phyloP scores from a whole-genome alignment of 2,329 filamentous ascomycete species.

The Colletotrichum truncatum region DNA sequence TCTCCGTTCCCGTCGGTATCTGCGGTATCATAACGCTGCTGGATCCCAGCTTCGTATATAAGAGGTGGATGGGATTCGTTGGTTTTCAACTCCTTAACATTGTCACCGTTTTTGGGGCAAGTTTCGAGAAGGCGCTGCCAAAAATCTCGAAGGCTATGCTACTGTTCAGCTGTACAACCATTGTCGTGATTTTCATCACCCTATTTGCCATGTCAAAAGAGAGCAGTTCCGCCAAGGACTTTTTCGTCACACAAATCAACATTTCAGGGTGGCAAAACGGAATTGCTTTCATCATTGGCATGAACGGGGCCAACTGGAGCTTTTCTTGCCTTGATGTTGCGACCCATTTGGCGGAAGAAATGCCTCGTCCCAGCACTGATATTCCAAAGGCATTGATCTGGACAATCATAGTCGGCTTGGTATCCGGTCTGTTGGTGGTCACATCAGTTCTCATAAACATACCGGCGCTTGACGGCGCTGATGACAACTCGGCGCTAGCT shows the following conservation, averaged over 20 bases:
- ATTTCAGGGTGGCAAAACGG: constrained; percentile 37
- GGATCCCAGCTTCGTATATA: constrained; percentile 35
- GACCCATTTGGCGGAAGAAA: constrained; percentile 40
- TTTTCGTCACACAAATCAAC: constrained; percentile 35
- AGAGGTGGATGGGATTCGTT: constrained; percentile 39
- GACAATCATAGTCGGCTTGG: constrained; percentile 35
- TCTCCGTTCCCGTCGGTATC: constrained; percentile 34
- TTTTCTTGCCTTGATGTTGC: constrained; percentile 40
- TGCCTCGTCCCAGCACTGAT: constrained; percentile 36
- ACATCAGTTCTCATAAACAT: constrained; percentile 38
- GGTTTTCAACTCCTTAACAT: constrained; percentile 38
- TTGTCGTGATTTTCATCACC: constrained; percentile 35
- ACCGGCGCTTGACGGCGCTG: constrained; percentile 26
- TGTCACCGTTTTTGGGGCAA: constrained; percentile 30
- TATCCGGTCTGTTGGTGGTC: constrained; percentile 33
- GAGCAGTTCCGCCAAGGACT: constrained; percentile 31
- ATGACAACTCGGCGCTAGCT: constrained; percentile 33
- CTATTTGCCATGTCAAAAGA: constrained; percentile 37
- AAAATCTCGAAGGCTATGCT: constrained; percentile 37
- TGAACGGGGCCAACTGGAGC: constrained; percentile 41
- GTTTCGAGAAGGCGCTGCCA: constrained; percentile 37
- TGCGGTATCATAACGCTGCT: constrained; percentile 35
- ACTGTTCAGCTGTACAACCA: constrained; percentile 36
- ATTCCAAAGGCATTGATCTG: constrained; percentile 37
- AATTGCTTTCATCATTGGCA: constrained; percentile 39